These are phyloP conservation scores for Porphyra umbilicalis DNA, from an alignment of 31 red algal species.

Conservation along the genomic window DNA sequence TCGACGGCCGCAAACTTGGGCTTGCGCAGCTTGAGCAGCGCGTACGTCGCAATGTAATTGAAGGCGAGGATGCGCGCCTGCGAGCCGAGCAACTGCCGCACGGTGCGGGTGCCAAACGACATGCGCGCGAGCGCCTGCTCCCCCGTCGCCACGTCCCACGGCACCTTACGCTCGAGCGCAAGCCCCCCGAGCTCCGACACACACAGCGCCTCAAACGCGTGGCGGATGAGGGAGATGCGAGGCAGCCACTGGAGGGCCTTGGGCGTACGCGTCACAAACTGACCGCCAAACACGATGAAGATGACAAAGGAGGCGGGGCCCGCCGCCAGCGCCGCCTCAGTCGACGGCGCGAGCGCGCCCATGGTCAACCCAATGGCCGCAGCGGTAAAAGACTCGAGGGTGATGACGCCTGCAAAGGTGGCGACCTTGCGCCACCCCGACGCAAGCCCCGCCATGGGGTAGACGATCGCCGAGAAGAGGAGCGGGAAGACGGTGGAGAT, in stretches of 20 bases:
- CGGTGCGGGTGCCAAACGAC: conserved; percentile 49
- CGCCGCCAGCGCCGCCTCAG: conserved; percentile 72
- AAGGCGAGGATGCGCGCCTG: conserved; percentile 51
- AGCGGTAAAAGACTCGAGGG: conserved; percentile 75
- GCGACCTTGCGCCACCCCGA: conserved; percentile 31
- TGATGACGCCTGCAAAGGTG: conserved; percentile 54
- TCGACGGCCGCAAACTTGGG: conserved; percentile 1
- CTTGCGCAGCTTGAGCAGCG: conserved; percentile 52
- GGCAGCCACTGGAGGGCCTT: conserved; percentile 65
- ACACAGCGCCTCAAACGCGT: conserved; percentile 70
- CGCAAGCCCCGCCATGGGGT: conserved; percentile 66
- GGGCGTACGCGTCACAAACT: conserved; percentile 73
- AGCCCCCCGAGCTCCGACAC: conserved; percentile 84
- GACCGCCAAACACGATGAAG: conserved; percentile 88
- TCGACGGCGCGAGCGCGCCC: conserved; percentile 66
- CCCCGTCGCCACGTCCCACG: conserved; percentile 53
- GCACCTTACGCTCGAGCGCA: conserved; percentile 41
- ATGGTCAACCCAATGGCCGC: conserved; percentile 67
- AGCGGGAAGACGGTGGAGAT: conserved; percentile 71
- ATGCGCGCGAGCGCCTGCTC: conserved; percentile 67
- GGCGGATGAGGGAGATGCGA: conserved; percentile 72
- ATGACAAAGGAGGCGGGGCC: conserved; percentile 81
- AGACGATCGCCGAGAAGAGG: conserved; percentile 66
- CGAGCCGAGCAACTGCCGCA: conserved; percentile 23
- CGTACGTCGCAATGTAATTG: conserved; percentile 63